Base-by-base conservation (phyloP, 345 rosid genomes). In the Microthlaspi erraticum region DNA sequence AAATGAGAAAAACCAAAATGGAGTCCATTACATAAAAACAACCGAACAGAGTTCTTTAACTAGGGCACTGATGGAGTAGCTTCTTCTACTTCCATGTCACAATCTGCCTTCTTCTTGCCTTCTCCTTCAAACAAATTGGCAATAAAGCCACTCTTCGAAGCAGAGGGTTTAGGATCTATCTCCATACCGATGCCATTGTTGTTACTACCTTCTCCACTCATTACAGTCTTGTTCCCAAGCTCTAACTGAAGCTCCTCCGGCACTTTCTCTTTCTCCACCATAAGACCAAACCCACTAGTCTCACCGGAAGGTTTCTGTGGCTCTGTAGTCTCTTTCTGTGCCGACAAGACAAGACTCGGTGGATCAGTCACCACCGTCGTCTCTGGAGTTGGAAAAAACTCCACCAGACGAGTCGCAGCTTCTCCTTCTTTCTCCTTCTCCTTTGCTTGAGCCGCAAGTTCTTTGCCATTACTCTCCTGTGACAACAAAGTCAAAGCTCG, bases 231-330 rank as follows among this genome's bases (percentile, higher is more conserved):
- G 74, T 61, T 70, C 14, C 69, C 75, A 72, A 67, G 74, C 78
- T 78, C 82, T 37, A 64, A 20, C 51, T 51, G 72, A 29, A 81
- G 68, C 58, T 71, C 81, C 34, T 78, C 70, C 4, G 51, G 65
- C 14, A 53, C 61, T 49, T 75, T 78, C 68, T 71, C 78, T 66
- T 71, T 61, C 36, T 64, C 73, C 12, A 55, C 38, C 68, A 52
- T 59, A 12, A 52, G 59, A 34, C 74, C 62, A 11, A 78, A 55
- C 55, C 78, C 87, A 68, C 53, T 70, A 68, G 66, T 2, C 50
- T 61, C 66, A 6, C 26, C 42, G 50, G 76, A 44, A 58, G 55
- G 14, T 43, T 60, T 78, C 26, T 68, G 58, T 44, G 42, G 66
- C 36, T 60, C 72, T 12, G 1, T 11, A 1, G 65, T 76, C 52